Conservation (phyloP, 208 protist species). For the Trypanosoma caninum region DNA sequence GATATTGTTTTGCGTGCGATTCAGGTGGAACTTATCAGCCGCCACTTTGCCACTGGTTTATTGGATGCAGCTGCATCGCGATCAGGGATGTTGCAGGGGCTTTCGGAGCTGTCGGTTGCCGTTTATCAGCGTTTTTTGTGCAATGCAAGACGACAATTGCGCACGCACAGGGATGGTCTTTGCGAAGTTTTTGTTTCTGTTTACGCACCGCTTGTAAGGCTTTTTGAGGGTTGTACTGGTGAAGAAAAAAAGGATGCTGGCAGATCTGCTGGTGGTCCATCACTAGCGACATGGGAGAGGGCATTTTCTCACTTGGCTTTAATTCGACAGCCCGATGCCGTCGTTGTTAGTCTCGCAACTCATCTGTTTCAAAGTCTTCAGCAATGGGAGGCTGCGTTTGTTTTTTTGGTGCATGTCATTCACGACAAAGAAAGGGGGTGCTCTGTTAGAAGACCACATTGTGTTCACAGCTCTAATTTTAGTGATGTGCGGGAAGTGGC, state of each 20-base stretch:
- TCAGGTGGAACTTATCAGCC: constrained; percentile 30
- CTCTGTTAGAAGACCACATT: background rate
- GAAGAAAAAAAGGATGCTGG: background rate
- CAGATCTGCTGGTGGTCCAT: background rate
- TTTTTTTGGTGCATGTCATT: constrained; percentile 1
- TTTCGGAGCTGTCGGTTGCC: constrained; percentile 19
- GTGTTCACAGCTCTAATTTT: background rate
- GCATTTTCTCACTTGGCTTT: constrained; percentile 13
- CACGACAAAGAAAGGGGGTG: background rate
- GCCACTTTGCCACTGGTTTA: background rate
- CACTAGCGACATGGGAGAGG: constrained; percentile 2
- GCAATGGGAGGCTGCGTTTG: constrained; percentile 21
- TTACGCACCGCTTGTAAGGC: constrained; percentile 13
- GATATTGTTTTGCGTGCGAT: constrained; percentile 47
- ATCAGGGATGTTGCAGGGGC: background rate
- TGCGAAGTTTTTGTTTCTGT: constrained; percentile 10
- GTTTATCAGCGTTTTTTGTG: constrained; percentile 29
- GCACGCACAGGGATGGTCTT: background rate
- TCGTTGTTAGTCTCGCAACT: constrained; percentile 11
- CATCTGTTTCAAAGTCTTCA: constrained; percentile 11
- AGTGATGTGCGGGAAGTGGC: background rate
- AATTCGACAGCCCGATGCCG: constrained; percentile 11
- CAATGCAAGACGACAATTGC: constrained; percentile 5
- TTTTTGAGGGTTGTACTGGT: background rate
- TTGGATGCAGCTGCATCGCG: background rate